Conservation (phyloP, 495 filamentous ascomycete species). For the Trichocladium uniseriatum region DNA sequence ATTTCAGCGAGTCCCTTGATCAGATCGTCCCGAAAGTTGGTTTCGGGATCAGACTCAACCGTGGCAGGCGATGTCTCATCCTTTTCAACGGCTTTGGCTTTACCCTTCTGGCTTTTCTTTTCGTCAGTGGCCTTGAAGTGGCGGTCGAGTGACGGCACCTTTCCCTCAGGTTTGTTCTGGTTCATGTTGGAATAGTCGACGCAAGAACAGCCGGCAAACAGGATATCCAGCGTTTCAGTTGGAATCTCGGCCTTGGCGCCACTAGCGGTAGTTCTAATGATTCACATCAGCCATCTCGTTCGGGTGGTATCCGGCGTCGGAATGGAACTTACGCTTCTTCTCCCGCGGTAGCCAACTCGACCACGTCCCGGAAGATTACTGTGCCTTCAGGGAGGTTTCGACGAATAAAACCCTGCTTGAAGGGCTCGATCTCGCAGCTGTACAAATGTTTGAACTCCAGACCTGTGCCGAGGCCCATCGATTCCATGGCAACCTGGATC, state of each 20-base stretch:
- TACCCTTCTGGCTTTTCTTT: background rate
- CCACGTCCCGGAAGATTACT: constrained; percentile 61
- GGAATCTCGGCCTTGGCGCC: constrained; percentile 54
- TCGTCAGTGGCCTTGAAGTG: constrained; percentile 6
- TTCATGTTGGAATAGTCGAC: constrained; percentile 62
- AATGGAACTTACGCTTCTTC: constrained; percentile 46
- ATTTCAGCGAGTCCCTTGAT: constrained; percentile 22
- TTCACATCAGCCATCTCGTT: constrained; percentile 11
- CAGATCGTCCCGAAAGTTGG: no score
- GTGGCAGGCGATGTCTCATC: no score
- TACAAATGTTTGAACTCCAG: constrained; percentile 57
- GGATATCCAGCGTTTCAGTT: constrained; percentile 46
- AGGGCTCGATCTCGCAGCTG: constrained; percentile 69
- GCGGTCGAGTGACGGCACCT: constrained; percentile 1
- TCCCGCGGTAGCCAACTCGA: constrained; percentile 40
- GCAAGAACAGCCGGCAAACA: constrained; percentile 70
- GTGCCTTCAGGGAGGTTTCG: constrained; percentile 54
- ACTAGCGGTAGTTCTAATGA: constrained; percentile 57
- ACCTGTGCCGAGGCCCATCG: constrained; percentile 7
- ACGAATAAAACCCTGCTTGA: constrained; percentile 74
- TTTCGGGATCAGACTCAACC: no score
- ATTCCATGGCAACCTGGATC: constrained; percentile 30
- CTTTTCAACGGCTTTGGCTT: no score
- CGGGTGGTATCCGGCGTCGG: background rate
- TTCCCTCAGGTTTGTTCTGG: constrained; percentile 26